Base-by-base conservation (phyloP, 257 asterid species). In the Knoxia roxburghii region DNA sequence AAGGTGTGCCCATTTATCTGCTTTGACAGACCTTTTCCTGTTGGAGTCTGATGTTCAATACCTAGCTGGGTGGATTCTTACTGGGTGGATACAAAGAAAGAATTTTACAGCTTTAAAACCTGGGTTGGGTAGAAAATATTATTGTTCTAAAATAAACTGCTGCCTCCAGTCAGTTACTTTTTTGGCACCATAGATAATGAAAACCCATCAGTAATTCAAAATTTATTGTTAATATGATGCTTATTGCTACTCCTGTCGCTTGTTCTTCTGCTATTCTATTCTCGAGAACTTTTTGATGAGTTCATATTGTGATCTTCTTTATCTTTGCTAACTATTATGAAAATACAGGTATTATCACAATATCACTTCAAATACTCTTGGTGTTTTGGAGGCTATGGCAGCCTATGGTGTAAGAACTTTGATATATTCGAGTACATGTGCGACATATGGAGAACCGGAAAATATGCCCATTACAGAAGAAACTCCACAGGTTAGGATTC, bases 401-500 rank as follows among this genome's bases (percentile, higher is more conserved):
- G 80, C 79, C 54, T 84, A 80, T 43, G 83, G 88, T 37, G 95
- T 90, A 62, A 82, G 76, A 33, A 86, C 89, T 48, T 79, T 90
- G 77, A 90, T 90, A 62, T 90, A 87, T 79, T 90, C 97, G 18
- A 90, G 97, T 79, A 90, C 97, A 37, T 89, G 97, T 68, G 97
- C 97, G n/a, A 89, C 97, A 7, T 89, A 89, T 32, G 97, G 97
- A 49, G 95, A 89, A 76, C 97, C 97, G 35, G 91, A 90, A 54
- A 86, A 77, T 74, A 90, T 87, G 97, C 97, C 97, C 63, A 90
- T 90, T 68, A 87, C 94, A 7, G 97, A 90, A 81, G 81, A 49
- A 73, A 90, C 94, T 63, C 86, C 83, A 27, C 97, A 87, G 83
- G 96, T 87, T 70, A 53, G 18, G 50, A 51, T 54, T 35, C 21